Percentiles rank a stretch among this genome's conserved stretches.
phyloP scores from a whole-genome alignment of 805 yeast genomes.

The Pichia manshurica region DNA sequence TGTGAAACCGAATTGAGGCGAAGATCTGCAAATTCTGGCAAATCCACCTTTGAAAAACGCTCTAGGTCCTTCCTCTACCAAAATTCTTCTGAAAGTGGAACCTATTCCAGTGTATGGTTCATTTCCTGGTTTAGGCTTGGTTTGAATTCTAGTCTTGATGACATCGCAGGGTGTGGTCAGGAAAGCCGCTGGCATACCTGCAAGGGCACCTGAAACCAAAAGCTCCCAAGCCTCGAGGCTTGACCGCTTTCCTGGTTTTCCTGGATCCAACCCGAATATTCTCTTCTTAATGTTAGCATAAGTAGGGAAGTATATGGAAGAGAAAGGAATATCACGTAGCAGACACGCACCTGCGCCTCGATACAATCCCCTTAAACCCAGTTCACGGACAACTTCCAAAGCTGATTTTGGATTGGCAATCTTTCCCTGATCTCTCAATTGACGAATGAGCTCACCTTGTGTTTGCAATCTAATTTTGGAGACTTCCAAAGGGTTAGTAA shows the following conservation, averaged over 20 bases:
- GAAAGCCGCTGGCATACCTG: slow-evolving; percentile 98
- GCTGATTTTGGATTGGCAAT: slow-evolving; percentile 46
- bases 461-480: slow-evolving; percentile 93
- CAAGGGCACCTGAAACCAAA: slow-evolving; percentile 82
- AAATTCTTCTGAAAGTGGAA: slow-evolving; percentile 70
- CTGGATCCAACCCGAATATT: slow-evolving; percentile 77
- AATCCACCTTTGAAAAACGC: slow-evolving; percentile 96
- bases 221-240: slow-evolving; percentile 78
- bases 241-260: slow-evolving; percentile 48
- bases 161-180: slow-evolving; percentile 97
- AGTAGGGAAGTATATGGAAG: slow-evolving; percentile 95
- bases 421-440: slow-evolving; percentile 29
- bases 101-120: slow-evolving; percentile 67
- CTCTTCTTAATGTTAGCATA: slow-evolving; percentile 88
- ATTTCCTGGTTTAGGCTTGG: slow-evolving; percentile 73
- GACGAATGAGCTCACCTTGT: slow-evolving; percentile 64
- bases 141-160: slow-evolving; percentile 89
- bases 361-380: slow-evolving; percentile 82
- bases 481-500: slow-evolving; percentile 94
- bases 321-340: slow-evolving; percentile 91
- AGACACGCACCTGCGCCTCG: slow-evolving; percentile 90
- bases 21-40: slow-evolving; percentile 89
- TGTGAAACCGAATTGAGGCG: slow-evolving; percentile 97
- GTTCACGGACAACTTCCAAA: slow-evolving; percentile 62
- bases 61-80: slow-evolving; percentile 73